These are phyloP conservation scores for Gracilaria caudata DNA, from an alignment of 23 red algal species.

Conservation along the genomic window DNA sequence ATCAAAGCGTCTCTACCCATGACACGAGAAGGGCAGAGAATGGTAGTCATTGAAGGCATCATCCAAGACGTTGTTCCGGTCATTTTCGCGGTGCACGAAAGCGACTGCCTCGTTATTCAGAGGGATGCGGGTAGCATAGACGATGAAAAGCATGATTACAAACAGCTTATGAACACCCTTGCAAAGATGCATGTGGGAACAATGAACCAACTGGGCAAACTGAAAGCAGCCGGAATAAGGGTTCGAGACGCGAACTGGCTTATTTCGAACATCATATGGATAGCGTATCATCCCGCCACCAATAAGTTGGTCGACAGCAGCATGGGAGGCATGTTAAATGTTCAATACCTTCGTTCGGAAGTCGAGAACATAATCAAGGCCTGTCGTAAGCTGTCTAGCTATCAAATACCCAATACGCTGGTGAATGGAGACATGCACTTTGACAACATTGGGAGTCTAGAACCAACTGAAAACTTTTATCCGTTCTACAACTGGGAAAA, in stretches of 20 bases:
- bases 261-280: constrained; percentile 8
- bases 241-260: constrained; percentile 14
- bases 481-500: constrained; percentile 23
- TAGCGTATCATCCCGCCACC: constrained; percentile 1
- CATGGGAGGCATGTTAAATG: neutral
- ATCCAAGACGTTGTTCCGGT: constrained; percentile 4
- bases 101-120: constrained; percentile 13
- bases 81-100: constrained; percentile 11
- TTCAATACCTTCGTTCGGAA: constrained; percentile 6
- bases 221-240: constrained; percentile 7
- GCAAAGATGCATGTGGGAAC: neutral
- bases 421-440: neutral
- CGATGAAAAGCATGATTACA: constrained; percentile 17
- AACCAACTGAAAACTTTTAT: neutral
- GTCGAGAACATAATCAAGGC: constrained; percentile 18
- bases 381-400: constrained; percentile 15
- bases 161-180: neutral
- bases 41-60: neutral
- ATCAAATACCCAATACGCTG: constrained; percentile 14
- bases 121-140: neutral
- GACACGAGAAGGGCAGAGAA: neutral
- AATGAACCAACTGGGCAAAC: constrained; percentile 1
- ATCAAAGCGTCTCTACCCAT: neutral
- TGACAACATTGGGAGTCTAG: constrained; percentile 11
- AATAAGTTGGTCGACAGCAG: constrained; percentile 3